Percentiles rank a stretch among this genome's conserved stretches.
These are phyloP conservation scores for Lasiosphaeria hispida DNA, from an alignment of 495 filamentous ascomycete genomes.

Conservation along the genomic window DNA sequence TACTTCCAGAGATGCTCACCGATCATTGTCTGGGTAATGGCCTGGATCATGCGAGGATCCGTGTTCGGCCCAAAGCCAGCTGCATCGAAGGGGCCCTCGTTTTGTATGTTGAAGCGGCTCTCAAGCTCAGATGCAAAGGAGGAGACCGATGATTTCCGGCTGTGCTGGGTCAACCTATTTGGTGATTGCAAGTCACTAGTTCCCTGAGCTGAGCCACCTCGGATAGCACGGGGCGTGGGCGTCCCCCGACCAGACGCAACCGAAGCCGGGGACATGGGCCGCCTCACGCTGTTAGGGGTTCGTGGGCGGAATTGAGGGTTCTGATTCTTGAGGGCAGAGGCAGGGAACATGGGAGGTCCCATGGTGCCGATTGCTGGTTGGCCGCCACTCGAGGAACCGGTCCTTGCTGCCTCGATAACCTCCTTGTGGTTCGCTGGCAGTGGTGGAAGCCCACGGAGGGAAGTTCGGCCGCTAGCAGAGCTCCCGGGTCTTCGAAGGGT, in stretches of 20 bases:
- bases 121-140: conserved; percentile 95
- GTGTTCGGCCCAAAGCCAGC: conserved; percentile 63
- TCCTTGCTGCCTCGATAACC: conserved; percentile 74
- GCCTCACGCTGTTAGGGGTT: conserved; percentile 57
- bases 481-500: conserved; percentile 61
- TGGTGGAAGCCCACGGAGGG: conserved; percentile 54
- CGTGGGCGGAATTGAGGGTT: conserved; percentile 56
- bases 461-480: conserved; percentile 55
- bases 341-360: conserved; percentile 82
- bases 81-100: conserved; percentile 55
- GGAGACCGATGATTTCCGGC: conserved; percentile 80
- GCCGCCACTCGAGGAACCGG: conserved; percentile 43
- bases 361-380: conserved; percentile 57
- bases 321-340: conserved; percentile 65
- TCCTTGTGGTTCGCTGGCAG: conserved; percentile 80
- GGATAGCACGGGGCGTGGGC: conserved; percentile 39
- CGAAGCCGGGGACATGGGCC: conserved; percentile 39
- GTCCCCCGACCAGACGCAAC: conserved; percentile 33
- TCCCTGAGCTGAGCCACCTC: conserved; percentile 33
- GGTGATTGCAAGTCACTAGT: conserved; percentile 42
- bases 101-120: conserved; percentile 75
- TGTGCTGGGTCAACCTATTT: conserved; percentile 34
- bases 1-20: conserved; percentile 99
- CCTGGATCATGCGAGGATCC: conserved; percentile 98
- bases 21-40: conserved; percentile 99